Evolutionary conservation across 2,329 filamentous ascomycete species (phyloP).

Genomic region (Ophiostoma himal-ulmi): DNA sequence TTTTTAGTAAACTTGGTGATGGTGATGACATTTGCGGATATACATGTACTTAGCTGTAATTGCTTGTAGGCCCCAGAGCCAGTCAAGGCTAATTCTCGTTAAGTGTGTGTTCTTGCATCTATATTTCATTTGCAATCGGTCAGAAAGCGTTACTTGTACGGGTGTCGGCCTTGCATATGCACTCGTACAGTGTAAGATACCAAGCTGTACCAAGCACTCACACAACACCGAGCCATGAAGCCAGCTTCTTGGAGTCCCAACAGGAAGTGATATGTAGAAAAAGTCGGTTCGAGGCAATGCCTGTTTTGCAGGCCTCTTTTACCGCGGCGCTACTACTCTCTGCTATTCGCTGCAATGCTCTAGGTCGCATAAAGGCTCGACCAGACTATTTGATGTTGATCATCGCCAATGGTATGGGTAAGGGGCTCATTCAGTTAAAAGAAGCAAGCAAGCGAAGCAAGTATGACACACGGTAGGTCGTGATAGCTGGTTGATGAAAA

Average conservation of each 20-base stretch:
- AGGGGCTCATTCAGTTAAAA: not conserved
- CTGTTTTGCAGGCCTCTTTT: not conserved
- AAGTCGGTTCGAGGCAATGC: not conserved
- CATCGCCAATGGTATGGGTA: not conserved
- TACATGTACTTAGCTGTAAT: not conserved
- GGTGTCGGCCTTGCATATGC: not conserved
- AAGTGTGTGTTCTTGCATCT: no score
- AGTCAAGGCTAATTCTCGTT: no score
- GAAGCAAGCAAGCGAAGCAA: not conserved
- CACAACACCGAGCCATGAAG: slow-evolving; percentile 1
- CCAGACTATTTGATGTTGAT: not conserved
- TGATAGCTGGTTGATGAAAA: not conserved
- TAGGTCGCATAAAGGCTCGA: not conserved
- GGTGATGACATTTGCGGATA: not conserved
- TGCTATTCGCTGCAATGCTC: not conserved
- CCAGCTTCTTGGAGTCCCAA: not conserved
- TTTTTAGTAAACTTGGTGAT: not conserved
- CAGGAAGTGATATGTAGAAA: not conserved
- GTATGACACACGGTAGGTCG: not conserved
- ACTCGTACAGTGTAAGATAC: not conserved
- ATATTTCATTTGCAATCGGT: not conserved
- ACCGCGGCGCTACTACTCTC: not conserved
- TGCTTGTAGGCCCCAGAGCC: no score
- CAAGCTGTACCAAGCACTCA: not conserved
- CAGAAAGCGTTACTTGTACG: not conserved